Percentiles rank a stretch among this genome's conserved stretches.
Conservation (phyloP, 2,329 filamentous ascomycete species). For the Cladosporium halotolerans region DNA sequence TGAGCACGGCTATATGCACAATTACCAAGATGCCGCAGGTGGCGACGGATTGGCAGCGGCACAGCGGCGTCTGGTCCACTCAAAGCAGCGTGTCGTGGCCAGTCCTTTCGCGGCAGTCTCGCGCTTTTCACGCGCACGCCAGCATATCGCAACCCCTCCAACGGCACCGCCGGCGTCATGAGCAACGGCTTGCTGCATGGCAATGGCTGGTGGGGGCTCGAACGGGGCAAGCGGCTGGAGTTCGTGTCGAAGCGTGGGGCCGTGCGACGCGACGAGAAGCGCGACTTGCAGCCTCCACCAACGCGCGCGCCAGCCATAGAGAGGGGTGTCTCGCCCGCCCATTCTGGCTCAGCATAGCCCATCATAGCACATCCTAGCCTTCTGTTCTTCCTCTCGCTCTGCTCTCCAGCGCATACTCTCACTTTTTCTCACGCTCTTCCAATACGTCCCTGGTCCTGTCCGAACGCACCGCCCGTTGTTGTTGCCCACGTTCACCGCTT, state of each 20-base stretch:
- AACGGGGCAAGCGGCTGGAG: not conserved
- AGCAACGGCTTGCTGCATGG: slow-evolving; percentile 7
- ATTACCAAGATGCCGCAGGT: too few species aligned
- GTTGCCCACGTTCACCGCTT: not conserved
- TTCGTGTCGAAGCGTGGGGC: not conserved
- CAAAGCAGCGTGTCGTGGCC: not conserved
- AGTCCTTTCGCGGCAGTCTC: slow-evolving; percentile 10
- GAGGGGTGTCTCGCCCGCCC: slow-evolving; percentile 6
- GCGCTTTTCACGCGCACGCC: slow-evolving; percentile 2
- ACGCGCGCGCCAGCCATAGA: not conserved
- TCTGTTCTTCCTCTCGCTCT: not conserved
- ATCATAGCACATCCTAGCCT: not conserved
- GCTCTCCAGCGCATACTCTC: not conserved
- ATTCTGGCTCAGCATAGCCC: not conserved
- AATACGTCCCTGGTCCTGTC: not conserved
- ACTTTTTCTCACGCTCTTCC: not conserved
- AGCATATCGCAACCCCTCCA: not conserved
- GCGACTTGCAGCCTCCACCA: not conserved
- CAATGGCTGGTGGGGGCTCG: slow-evolving; percentile 4
- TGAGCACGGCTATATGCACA: too few species aligned
- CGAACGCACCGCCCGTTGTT: not conserved
- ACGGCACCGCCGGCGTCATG: slow-evolving; percentile 4
- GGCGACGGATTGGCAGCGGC: too few species aligned
- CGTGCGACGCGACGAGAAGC: slow-evolving; percentile 3
- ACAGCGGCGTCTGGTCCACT: not conserved